Evolutionary conservation across 495 filamentous ascomycete genomes (phyloP).

Genomic region (Penicillium desertorum): DNA sequence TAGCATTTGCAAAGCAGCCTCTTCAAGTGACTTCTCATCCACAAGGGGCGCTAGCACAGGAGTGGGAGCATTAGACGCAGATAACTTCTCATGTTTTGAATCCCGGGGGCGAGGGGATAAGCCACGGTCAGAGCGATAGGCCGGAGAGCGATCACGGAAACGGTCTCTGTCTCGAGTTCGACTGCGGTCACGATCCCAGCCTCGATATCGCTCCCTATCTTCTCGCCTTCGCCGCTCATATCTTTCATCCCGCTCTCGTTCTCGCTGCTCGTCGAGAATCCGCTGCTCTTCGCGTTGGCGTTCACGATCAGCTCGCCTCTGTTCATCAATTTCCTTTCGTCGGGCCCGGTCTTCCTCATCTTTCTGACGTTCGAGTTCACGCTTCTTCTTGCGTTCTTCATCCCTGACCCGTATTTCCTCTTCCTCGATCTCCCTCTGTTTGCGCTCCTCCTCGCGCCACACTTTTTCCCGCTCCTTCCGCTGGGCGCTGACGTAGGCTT

Average conservation of each 20-base stretch:
- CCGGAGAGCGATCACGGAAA: slow-evolving; percentile 36
- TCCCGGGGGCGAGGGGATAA: slow-evolving; percentile 41
- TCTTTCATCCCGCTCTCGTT: slow-evolving; percentile 54
- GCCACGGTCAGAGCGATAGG: slow-evolving; percentile 40
- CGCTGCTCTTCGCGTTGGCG: slow-evolving; percentile 52
- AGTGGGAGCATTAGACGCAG: slow-evolving; percentile 42
- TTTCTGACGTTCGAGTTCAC: slow-evolving; percentile 59
- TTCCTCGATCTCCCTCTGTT: slow-evolving; percentile 62
- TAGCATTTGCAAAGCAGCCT: slow-evolving; percentile 54
- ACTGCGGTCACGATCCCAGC: slow-evolving; percentile 43
- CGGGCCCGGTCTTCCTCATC: slow-evolving; percentile 58
- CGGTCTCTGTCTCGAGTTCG: slow-evolving; percentile 40
- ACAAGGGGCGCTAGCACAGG: slow-evolving; percentile 42
- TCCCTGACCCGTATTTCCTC: slow-evolving; percentile 62
- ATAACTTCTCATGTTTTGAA: slow-evolving; percentile 41
- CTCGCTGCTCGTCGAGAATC: slow-evolving; percentile 51
- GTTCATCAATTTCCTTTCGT: slow-evolving; percentile 49
- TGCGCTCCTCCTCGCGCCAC: slow-evolving; percentile 62
- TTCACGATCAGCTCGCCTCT: slow-evolving; percentile 59
- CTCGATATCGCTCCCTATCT: slow-evolving; percentile 46
- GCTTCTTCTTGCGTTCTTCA: slow-evolving; percentile 65
- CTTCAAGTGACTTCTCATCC: slow-evolving; percentile 59
- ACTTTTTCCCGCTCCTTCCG: slow-evolving; percentile 62
- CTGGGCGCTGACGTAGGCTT: slow-evolving; percentile 64
- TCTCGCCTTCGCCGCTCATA: slow-evolving; percentile 50